Evolutionary conservation across 371 early-diverging fungal species (phyloP).

Genomic region (Chytridium lagenaria): DNA sequence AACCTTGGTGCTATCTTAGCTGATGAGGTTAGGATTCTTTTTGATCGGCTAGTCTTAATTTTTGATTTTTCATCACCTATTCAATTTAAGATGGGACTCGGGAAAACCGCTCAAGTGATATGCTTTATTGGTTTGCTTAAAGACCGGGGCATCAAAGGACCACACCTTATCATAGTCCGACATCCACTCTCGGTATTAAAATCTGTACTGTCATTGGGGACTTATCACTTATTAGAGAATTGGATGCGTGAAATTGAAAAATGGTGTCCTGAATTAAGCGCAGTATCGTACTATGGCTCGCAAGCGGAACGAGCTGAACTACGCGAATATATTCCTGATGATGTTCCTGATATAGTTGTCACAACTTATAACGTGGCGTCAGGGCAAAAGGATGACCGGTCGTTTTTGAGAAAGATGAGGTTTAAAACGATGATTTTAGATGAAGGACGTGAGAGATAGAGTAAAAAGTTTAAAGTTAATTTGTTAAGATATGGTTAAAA

Average conservation of each 20-base stretch:
- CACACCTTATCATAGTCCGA: conserved; percentile 87
- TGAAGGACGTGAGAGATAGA: conserved; percentile 76
- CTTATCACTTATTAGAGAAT: conserved; percentile 60
- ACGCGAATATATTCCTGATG: conserved; percentile 46
- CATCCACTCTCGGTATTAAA: conserved; percentile 69
- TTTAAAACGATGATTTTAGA: conserved; percentile 82
- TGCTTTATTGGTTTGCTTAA: conserved; percentile 75
- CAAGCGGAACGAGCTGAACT: conserved; percentile 68
- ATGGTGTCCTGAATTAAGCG: conserved; percentile 71
- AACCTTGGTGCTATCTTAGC: conserved; percentile 86
- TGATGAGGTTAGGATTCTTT: conserved; percentile 72
- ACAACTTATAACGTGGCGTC: conserved; percentile 80
- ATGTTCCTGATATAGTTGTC: conserved; percentile 50
- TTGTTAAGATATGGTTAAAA: conserved; percentile 75
- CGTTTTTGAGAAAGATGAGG: conserved; percentile 65
- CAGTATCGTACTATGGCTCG: conserved; percentile 75
- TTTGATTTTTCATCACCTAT: background rate
- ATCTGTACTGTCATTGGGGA: conserved; percentile 64
- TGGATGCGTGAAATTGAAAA: conserved; percentile 86
- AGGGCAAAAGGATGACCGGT: conserved; percentile 73
- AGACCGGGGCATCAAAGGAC: conserved; percentile 60
- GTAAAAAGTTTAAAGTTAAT: background rate
- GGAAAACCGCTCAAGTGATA: conserved; percentile 98
- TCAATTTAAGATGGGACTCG: conserved; percentile 83
- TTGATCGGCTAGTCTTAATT: background rate